Percentiles rank a stretch among this genome's conserved stretches.
phyloP scores from a whole-genome alignment of 768 basidiomycete species.

The Boletus barrowsii region DNA sequence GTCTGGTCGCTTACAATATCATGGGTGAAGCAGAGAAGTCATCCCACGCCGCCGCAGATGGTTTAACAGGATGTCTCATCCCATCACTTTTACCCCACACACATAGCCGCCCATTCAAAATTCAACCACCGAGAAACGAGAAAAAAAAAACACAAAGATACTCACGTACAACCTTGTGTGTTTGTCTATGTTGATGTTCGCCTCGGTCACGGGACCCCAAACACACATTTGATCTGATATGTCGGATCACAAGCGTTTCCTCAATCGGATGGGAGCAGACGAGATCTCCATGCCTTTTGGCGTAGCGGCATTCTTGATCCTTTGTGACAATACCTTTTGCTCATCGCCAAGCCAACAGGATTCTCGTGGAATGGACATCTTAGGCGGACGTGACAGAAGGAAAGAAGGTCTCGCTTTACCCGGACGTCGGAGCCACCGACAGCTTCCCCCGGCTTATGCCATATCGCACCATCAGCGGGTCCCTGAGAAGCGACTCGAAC shows the following conservation, averaged over 20 bases:
- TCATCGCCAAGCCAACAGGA: constrained; percentile 2
- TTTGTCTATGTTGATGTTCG: constrained; percentile 3
- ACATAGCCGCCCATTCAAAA: not conserved
- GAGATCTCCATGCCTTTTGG: not conserved
- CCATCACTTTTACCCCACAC: not conserved
- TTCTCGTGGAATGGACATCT: constrained; percentile 2
- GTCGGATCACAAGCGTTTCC: not conserved
- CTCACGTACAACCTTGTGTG: not conserved
- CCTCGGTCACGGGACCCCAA: constrained; percentile 1
- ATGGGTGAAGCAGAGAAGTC: too few species aligned
- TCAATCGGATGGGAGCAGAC: not conserved
- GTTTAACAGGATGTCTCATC: too few species aligned
- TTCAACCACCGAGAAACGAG: not conserved
- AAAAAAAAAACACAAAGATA: not conserved
- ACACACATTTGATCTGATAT: not conserved
- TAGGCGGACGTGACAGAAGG: not conserved
- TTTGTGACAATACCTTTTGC: not conserved
- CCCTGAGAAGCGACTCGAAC: not conserved
- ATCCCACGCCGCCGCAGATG: too few species aligned
- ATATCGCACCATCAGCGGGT: not conserved
- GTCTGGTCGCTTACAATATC: too few species aligned
- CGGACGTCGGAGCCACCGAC: not conserved
- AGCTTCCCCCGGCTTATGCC: constrained; percentile 1
- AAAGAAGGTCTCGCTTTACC: not conserved
- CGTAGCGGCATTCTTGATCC: not conserved